These are phyloP conservation scores for Aspergillus udagawae DNA, from an alignment of 2,329 filamentous ascomycete species.

Conservation along the genomic window DNA sequence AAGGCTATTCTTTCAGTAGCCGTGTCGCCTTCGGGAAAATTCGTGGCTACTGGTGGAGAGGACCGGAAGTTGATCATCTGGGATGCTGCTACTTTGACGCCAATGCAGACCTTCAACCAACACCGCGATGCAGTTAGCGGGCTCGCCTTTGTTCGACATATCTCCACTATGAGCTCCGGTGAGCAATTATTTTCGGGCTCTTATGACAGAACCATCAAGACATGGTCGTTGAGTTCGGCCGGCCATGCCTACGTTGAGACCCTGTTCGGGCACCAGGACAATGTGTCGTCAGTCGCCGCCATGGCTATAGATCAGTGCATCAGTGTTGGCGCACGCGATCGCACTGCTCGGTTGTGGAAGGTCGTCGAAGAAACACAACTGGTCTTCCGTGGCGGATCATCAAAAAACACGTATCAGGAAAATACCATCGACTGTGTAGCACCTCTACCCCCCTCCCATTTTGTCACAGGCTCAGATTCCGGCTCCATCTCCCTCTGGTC, in stretches of 20 bases:
- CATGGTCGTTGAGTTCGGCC: conserved; percentile 74
- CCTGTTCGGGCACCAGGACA: conserved; percentile 91
- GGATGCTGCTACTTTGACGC: conserved; percentile 73
- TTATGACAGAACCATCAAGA: conserved; percentile 88
- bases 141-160: conserved; percentile 78
- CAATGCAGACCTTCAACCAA: conserved; percentile 80
- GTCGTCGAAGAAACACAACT: conserved; percentile 93
- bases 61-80: conserved; percentile 85
- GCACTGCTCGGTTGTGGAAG: conserved; percentile 92
- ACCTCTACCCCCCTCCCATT: conserved; percentile 84
- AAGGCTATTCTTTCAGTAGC: conserved; percentile 78
- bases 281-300: conserved; percentile 78
- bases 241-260: conserved; percentile 94
- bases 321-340: conserved; percentile 83
- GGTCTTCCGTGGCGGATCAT: conserved; percentile 78
- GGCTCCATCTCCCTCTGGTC: conserved; percentile 84
- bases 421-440: conserved; percentile 90
- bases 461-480: conserved; percentile 91
- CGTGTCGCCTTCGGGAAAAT: conserved; percentile 84
- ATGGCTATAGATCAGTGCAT: conserved; percentile 84
- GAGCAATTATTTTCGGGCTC: conserved; percentile 92
- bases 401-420: conserved; percentile 55
- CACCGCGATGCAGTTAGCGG: conserved; percentile 85
- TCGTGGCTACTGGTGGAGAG: conserved; percentile 81
- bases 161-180: conserved; percentile 48